phyloP scores from a whole-genome alignment of 208 protist genomes.

The Leishmania tarentolae region DNA sequence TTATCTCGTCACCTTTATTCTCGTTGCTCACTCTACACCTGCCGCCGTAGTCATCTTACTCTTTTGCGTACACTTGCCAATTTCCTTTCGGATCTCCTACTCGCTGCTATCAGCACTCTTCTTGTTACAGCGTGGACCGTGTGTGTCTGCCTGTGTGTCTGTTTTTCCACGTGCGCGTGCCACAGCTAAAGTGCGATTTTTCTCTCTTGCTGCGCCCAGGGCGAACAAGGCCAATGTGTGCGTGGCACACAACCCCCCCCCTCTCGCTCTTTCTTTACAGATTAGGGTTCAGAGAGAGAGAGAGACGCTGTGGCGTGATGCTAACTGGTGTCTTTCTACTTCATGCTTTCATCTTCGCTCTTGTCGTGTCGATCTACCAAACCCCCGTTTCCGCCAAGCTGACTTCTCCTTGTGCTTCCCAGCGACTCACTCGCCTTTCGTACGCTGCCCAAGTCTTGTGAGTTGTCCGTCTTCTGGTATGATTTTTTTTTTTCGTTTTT shows the following conservation, averaged over 20 bases:
- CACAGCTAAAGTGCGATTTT: not conserved
- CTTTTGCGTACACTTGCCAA: not conserved
- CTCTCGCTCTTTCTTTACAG: not conserved
- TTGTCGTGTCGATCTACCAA: not conserved
- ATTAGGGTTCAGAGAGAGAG: not conserved
- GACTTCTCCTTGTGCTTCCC: not conserved
- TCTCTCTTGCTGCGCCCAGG: not conserved
- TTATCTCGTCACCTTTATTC: conserved; percentile 5
- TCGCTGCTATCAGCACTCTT: conserved; percentile 1
- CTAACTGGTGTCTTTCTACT: not conserved
- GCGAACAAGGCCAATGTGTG: not conserved
- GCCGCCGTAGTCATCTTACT: not conserved
- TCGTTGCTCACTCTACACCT: not conserved
- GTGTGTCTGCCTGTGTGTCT: not conserved
- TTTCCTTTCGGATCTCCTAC: conserved; percentile 8
- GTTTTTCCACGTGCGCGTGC: not conserved
- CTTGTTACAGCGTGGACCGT: not conserved
- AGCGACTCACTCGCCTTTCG: not conserved
- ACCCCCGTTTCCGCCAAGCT: not conserved
- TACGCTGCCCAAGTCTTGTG: not conserved
- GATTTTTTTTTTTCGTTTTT: not conserved
- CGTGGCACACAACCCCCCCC: not conserved
- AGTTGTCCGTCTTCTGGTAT: not conserved
- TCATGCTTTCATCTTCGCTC: not conserved
- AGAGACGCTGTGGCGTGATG: not conserved